phyloP scores from a whole-genome alignment of 1,139 yeast species.

The Pichia sp. region DNA sequence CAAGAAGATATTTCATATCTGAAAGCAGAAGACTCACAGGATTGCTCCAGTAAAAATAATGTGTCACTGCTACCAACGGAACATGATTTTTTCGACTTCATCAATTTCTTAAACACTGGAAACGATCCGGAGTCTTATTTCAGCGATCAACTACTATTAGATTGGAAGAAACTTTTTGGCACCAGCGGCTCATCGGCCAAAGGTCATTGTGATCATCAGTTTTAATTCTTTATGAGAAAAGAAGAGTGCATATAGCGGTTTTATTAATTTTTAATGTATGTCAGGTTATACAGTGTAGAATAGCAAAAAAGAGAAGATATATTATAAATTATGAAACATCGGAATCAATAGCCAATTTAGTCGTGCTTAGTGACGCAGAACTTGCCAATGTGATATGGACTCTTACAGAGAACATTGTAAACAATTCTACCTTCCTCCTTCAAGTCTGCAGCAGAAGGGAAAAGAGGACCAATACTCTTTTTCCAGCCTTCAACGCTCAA shows the following conservation, averaged over 20 bases:
- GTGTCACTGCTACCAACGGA: neutral
- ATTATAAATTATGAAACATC: neutral
- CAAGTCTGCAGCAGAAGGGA: constrained; percentile 8
- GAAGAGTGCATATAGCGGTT: neutral
- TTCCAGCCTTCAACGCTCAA: constrained; percentile 10
- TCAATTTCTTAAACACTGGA: constrained; percentile 7
- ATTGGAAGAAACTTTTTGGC: constrained; percentile 9
- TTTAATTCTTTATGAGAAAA: neutral
- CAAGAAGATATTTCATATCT: neutral
- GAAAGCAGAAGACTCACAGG: neutral
- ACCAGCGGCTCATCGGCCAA: neutral
- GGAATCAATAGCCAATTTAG: neutral
- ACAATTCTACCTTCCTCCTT: constrained; percentile 12
- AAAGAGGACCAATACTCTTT: constrained; percentile 5
- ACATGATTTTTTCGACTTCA: constrained; percentile 6
- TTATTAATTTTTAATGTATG: too few species aligned
- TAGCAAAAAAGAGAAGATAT: neutral
- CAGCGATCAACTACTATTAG: constrained; percentile 6
- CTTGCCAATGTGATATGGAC: constrained; percentile 12
- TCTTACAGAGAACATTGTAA: constrained; percentile 7
- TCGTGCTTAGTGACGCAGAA: constrained; percentile 9
- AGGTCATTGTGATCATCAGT: constrained; percentile 6
- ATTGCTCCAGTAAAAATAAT: neutral
- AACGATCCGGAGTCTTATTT: constrained; percentile 3
- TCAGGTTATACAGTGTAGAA: neutral